Evolutionary conservation across 805 yeast genomes (phyloP).

Genomic region (Saccharomycopsis olivae): DNA sequence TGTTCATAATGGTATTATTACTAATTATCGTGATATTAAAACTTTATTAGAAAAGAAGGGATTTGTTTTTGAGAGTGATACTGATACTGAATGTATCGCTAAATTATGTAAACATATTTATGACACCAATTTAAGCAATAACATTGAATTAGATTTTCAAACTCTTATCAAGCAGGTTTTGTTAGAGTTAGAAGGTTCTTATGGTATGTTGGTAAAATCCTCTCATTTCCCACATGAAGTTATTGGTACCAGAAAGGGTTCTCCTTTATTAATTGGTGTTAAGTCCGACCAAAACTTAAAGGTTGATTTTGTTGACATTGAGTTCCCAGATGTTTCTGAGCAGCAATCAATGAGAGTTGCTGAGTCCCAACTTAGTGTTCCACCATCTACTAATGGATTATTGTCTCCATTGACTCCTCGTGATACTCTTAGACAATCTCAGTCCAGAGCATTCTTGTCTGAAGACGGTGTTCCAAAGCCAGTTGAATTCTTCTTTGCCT

Average conservation of each 20-base stretch:
- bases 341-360: constrained; percentile 23
- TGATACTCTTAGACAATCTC: constrained; percentile 70
- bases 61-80: constrained; percentile 74
- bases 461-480: constrained; percentile 92
- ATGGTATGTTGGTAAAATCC: constrained; percentile 89
- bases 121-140: constrained; percentile 63
- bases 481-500: constrained; percentile 88
- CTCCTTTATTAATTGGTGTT: constrained; percentile 94
- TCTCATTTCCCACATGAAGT: constrained; percentile 91
- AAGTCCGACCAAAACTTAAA: constrained; percentile 91
- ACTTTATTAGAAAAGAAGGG: constrained; percentile 76
- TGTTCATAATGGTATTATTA: constrained; percentile 97
- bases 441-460: constrained; percentile 91
- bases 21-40: constrained; percentile 86
- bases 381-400: constrained; percentile 16
- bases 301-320: constrained; percentile 97
- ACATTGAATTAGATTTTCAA: constrained; percentile 75
- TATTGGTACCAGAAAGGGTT: constrained; percentile 95
- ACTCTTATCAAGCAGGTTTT: constrained; percentile 88
- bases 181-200: constrained; percentile 92
- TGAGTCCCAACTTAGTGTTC: constrained; percentile 10
- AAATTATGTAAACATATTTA: constrained; percentile 86
- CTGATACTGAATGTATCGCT: constrained; percentile 98
- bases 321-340: constrained; percentile 64
- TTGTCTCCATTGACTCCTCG: constrained; percentile 33